These are phyloP conservation scores for Acacia acuminata DNA, from an alignment of 306 rosid species.

Conservation along the genomic window DNA sequence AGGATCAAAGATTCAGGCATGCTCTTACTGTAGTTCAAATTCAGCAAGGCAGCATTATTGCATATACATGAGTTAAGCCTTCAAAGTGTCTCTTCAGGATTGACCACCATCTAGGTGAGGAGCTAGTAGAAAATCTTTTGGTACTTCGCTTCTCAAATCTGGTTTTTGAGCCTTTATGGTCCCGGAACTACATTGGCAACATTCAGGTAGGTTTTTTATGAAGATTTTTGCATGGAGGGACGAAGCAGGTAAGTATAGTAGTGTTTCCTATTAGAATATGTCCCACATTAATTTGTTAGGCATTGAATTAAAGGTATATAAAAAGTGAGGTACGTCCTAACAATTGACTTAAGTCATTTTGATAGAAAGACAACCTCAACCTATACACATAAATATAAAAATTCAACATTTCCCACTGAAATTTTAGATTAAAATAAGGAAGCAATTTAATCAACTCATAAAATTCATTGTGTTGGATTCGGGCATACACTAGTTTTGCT, in stretches of 20 bases:
- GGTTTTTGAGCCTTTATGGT: slow-evolving; percentile 69
- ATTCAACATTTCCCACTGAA: neutral
- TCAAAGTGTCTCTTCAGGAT: slow-evolving; percentile 41
- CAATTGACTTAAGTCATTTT: too few species aligned
- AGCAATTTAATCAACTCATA: neutral
- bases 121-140: slow-evolving; percentile 67
- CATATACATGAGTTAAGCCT: neutral
- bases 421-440: neutral
- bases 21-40: neutral
- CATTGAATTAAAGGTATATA: too few species aligned
- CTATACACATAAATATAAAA: too few species aligned
- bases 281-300: too few species aligned
- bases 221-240: slow-evolving; percentile 68
- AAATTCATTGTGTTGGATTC: neutral
- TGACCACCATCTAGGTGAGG: slow-evolving; percentile 71
- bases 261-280: neutral
- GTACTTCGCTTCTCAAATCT: slow-evolving; percentile 78
- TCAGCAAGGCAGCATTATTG: neutral
- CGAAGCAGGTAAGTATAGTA: slow-evolving; percentile 50
- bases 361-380: too few species aligned
- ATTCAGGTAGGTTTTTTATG: slow-evolving; percentile 62
- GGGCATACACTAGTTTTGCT: slow-evolving; percentile 25
- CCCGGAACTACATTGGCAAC: slow-evolving; percentile 58
- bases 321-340: too few species aligned
- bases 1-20: slow-evolving; percentile 73